A percentile compares a stretch with the other conserved stretches of the same genome.
phyloP scores from a whole-genome alignment of 345 rosid species.

The Chamaenerion angustifolium region DNA sequence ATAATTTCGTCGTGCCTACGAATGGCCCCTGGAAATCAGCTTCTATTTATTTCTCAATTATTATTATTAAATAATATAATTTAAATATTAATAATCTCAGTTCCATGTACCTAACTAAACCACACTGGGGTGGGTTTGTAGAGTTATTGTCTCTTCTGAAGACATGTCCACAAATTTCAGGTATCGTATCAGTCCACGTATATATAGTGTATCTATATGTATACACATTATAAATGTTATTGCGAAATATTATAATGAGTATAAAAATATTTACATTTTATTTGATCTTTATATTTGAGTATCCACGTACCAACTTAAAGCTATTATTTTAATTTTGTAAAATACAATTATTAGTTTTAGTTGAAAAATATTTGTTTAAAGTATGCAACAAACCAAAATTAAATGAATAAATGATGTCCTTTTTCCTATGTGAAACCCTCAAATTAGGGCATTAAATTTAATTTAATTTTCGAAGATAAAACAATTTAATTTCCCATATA shows the following conservation, averaged over 20 bases:
- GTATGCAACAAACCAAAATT: no score
- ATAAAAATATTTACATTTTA: no score
- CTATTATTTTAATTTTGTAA: no score
- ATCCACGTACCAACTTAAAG: no score
- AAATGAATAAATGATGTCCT: background rate
- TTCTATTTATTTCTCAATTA: constrained; percentile 6
- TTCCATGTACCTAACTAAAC: constrained; percentile 7
- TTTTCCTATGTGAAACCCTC: constrained; percentile 13
- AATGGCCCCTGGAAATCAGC: constrained; percentile 37
- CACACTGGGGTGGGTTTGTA: background rate
- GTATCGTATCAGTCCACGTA: no score
- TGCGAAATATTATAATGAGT: no score
- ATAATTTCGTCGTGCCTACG: constrained; percentile 31
- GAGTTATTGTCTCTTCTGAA: constrained; percentile 9
- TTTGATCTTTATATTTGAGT: no score
- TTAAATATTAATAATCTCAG: no score
- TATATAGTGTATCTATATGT: no score
- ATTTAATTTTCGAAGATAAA: background rate
- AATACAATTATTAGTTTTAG: no score
- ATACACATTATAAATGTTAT: no score
- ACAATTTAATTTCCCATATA: background rate
- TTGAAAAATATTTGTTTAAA: no score
- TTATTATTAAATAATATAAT: constrained; percentile 7
- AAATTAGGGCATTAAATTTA: constrained; percentile 7
- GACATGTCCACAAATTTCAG: constrained; percentile 4